Conservation (phyloP, 176 grass and related monocot species). For the Aegilops longissima region DNA sequence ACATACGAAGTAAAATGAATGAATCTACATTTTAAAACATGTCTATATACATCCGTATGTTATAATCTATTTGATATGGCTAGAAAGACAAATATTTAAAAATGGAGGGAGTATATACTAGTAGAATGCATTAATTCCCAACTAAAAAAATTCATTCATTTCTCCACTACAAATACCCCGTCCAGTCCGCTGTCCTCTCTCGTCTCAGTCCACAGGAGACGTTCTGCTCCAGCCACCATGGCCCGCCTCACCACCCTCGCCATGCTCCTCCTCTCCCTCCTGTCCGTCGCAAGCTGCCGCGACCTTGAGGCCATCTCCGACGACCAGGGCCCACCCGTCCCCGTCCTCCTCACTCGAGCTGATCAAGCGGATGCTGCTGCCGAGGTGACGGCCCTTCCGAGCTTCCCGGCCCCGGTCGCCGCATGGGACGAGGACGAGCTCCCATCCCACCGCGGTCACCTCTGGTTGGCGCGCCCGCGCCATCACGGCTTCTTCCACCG, state of each 20-base stretch:
- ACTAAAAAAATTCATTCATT: too few species aligned
- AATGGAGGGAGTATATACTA: too few species aligned
- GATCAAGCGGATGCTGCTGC: neutral
- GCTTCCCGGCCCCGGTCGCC: neutral
- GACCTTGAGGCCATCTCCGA: neutral
- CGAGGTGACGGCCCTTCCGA: neutral
- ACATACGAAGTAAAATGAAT: too few species aligned
- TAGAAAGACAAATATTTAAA: too few species aligned
- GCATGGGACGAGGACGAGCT: neutral
- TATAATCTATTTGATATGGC: too few species aligned
- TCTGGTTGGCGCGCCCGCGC: neutral
- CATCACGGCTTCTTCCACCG: neutral
- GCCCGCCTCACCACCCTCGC: conserved; percentile 29
- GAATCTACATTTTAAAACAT: too few species aligned
- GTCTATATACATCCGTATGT: too few species aligned
- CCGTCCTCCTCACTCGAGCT: neutral
- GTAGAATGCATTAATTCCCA: too few species aligned
- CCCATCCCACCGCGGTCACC: conserved; percentile 7
- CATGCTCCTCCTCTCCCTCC: conserved; percentile 26
- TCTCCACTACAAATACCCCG: neutral
- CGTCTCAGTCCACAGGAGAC: neutral
- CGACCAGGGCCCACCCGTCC: neutral
- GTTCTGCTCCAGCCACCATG: conserved; percentile 26
- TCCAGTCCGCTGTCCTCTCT: neutral
- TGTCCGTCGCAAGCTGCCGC: conserved; percentile 34